Evolutionary conservation across 495 filamentous ascomycete genomes (phyloP).

Genomic region (Oleoguttula mirabilis): DNA sequence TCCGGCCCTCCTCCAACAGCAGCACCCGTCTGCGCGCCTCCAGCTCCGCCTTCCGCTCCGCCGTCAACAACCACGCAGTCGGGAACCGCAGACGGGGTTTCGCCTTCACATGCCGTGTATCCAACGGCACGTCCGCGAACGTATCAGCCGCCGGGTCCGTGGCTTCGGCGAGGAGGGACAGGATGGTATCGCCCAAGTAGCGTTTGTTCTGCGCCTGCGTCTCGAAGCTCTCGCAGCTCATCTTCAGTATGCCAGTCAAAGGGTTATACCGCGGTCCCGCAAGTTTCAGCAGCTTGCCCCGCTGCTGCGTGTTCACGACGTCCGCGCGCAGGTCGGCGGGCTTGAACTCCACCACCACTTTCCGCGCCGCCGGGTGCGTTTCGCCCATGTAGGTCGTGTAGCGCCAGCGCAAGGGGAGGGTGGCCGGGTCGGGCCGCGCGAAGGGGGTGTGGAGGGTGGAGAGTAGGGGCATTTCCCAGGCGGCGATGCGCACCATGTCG

Average conservation of each 20-base stretch:
- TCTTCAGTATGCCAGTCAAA: slow-evolving; percentile 66
- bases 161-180: slow-evolving; percentile 60
- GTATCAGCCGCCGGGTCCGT: slow-evolving; percentile 55
- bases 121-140: slow-evolving; percentile 81
- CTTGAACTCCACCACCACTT: slow-evolving; percentile 84
- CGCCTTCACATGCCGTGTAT: slow-evolving; percentile 72
- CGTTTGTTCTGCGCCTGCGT: slow-evolving; percentile 92
- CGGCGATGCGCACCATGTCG: slow-evolving; percentile 73
- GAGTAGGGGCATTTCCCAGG: slow-evolving; percentile 94
- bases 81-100: slow-evolving; percentile 63
- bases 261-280: slow-evolving; percentile 86
- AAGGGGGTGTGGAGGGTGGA: slow-evolving; percentile 73
- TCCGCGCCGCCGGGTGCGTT: slow-evolving; percentile 75
- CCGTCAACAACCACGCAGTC: slow-evolving; percentile 64
- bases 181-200: slow-evolving; percentile 69
- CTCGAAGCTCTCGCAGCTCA: slow-evolving; percentile 79
- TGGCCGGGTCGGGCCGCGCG: slow-evolving; percentile 47
- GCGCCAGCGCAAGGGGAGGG: slow-evolving; percentile 64
- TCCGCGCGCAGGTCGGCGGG: slow-evolving; percentile 49
- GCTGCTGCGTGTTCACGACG: slow-evolving; percentile 50
- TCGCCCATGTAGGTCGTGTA: slow-evolving; percentile 98
- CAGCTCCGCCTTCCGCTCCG: slow-evolving; percentile 52
- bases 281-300: slow-evolving; percentile 74
- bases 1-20: slow-evolving; percentile 36
- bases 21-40: slow-evolving; percentile 43